Evolutionary conservation across 140 eudicot species (phyloP), one percentile per base, ranked within the genome.

Genomic region (Erigeron philadelphicus): DNA sequence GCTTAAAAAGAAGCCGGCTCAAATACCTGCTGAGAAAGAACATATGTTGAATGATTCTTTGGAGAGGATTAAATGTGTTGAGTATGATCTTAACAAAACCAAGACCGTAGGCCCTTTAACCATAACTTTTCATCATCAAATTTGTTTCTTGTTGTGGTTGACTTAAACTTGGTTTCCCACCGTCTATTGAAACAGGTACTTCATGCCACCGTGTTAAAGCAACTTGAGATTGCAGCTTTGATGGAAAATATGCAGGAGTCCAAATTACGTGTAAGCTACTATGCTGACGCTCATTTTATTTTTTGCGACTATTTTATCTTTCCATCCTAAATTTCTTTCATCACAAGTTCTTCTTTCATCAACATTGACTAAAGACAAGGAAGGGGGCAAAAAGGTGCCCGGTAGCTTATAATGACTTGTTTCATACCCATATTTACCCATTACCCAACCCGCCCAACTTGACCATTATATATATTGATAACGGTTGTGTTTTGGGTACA

Each of bases 51-150:
- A 75, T 47, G 83, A 78, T 66, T 90, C 97, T 4, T 63, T 87
- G 82, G 92, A 90, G 75, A 85, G 97, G 85, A 90, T 90, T 68
- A 90, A 81, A 80, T 87, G 82, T 40, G 92, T 87, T 38, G 97
- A 90, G 80, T 69, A 71, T 73, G 97, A 90, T 79, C 97, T 90
- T 9, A 85, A 86, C 23, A 84, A 87, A 72, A 90, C 97, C 41
- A 90, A 77, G 35, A 71, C 63, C 21, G 77, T 77, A 63, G 18
- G 76, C 31, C 49, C 61, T 31, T 69, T 76, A 18, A 46, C 38
- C 4, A 11, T 47, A 31, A 18, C 25, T 18, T 8, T 8, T 43
- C 41, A 25, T 16, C 11, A 11, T n/a, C 7, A 7, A 52, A 10
- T 8, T 61, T 19, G 1, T 31, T 70, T 19, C 9, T 5, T 6